These are phyloP conservation scores for Phytophthora colocasiae DNA, from an alignment of 352 stramenopile species.

Conservation along the genomic window DNA sequence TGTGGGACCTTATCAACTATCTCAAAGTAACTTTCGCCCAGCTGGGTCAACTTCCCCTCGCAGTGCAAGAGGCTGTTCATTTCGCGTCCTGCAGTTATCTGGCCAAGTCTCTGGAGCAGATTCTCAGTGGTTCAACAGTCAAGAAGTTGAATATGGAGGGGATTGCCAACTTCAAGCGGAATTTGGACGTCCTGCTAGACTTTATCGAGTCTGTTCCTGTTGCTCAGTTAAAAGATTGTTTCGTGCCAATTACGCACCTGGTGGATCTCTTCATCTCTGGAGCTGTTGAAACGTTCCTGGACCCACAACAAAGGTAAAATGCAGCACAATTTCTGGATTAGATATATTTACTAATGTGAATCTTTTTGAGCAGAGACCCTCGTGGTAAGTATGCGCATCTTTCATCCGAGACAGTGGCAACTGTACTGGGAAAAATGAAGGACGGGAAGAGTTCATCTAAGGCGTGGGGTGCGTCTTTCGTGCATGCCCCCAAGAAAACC, in stretches of 20 bases:
- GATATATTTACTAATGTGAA: no score
- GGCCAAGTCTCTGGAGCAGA: conserved; percentile 76
- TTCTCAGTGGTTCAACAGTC: conserved; percentile 62
- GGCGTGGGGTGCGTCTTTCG: conserved; percentile 52
- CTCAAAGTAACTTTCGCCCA: conserved; percentile 83
- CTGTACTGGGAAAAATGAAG: conserved; percentile 79
- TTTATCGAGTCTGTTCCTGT: conserved; percentile 70
- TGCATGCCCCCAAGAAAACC: conserved; percentile 52
- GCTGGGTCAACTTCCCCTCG: conserved; percentile 57
- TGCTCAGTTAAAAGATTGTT: conserved; percentile 70
- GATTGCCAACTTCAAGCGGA: conserved; percentile 81
- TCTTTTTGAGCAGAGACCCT: conserved; percentile 41
- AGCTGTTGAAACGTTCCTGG: conserved; percentile 62
- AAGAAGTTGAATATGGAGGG: conserved; percentile 78
- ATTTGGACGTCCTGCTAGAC: conserved; percentile 72
- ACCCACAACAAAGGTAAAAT: conserved; percentile 63
- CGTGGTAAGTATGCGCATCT: conserved; percentile 73
- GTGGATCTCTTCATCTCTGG: conserved; percentile 76
- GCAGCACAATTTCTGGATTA: not conserved
- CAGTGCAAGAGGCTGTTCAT: conserved; percentile 72
- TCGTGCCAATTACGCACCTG: conserved; percentile 67
- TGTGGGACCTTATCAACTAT: conserved; percentile 89
- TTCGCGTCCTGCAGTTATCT: conserved; percentile 85
- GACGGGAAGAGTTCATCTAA: conserved; percentile 61
- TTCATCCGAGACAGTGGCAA: conserved; percentile 67